Evolutionary conservation across 2,329 filamentous ascomycete species (phyloP), one percentile per base, ranked within the genome.

Genomic region (Pseudogymnoascus sp.): DNA sequence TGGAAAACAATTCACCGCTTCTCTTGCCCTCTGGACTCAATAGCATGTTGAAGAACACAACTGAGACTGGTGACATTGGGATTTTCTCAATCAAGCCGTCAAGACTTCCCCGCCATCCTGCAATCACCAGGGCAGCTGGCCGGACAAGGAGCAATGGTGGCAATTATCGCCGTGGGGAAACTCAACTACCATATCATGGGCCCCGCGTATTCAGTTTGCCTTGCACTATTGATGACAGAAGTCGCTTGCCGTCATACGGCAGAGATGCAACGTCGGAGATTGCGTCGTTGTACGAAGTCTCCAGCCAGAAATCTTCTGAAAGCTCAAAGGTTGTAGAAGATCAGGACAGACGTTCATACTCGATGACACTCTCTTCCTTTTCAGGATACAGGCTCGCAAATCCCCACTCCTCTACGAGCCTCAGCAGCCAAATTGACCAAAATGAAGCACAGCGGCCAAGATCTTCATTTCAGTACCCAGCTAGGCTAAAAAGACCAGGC

Each of bases 21-120:
- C 51, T 81, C 76, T 36, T 71, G 1, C 81, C 83, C 0, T 82
- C 80, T 4, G 81, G 81, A 1, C 73, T 86, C n/a, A 80, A 85
- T 66, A 81, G 83, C 70, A 86, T 87, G 84, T 75, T 87, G 63
- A 87, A 83, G 73, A 87, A 81, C 3, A 86, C 82, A 1, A 87
- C 84, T 0, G 85, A 87, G 69, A 85, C 84, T 7, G 84, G 84
- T n/a, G 83, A 87, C 66, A 84, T 85, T 66, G 84, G 83, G 4
- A 73, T 82, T 59, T 86, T 86, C 70, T 84, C 81, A 60, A 83
- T 84, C 66, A 78, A 75, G 55, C 75, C 79, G 6, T 69, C 72
- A 42, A 70, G 71, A 31, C 62, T 72, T 58, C 67, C 71, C 17
- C 67, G 38, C 60, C 65, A 35, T 51, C 64, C 35, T 68, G 65